A percentile compares a stretch with the other conserved stretches of the same genome.
These are phyloP conservation scores for Sideroxylon spinosum DNA, from an alignment of 179 eudicot genomes.

Conservation along the genomic window DNA sequence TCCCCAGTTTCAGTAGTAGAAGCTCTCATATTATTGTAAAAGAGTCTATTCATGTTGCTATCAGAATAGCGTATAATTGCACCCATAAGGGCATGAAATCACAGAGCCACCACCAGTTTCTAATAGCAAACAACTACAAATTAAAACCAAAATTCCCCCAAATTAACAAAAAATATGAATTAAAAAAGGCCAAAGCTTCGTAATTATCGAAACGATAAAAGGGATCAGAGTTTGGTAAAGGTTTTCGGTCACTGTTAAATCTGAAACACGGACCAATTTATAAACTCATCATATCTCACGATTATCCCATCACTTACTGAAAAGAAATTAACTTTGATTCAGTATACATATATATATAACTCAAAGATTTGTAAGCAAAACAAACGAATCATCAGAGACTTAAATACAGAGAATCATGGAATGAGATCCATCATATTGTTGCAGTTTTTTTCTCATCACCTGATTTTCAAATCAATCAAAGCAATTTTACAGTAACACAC, in stretches of 20 bases:
- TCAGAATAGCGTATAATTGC: constrained; percentile 18
- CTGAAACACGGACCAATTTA: constrained; percentile 22
- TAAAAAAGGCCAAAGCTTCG: background rate
- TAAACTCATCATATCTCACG: background rate
- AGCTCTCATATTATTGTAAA: constrained; percentile 6
- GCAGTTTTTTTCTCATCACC: background rate
- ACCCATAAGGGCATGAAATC: constrained; percentile 8
- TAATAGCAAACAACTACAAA: no score
- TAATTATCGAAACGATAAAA: background rate
- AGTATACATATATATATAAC: no score
- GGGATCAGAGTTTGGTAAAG: constrained; percentile 18
- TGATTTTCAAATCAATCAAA: background rate
- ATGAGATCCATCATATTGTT: constrained; percentile 1
- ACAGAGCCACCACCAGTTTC: background rate
- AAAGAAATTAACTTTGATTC: background rate
- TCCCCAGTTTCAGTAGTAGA: background rate
- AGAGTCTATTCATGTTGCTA: background rate
- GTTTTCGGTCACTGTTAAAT: constrained; percentile 18
- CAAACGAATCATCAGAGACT: background rate
- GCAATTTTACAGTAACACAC: background rate
- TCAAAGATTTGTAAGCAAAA: background rate
- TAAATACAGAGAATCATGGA: constrained; percentile 7
- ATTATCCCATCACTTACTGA: no score
- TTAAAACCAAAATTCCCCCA: background rate
- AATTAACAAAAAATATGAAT: background rate